Percentiles rank a stretch among this genome's conserved stretches.
phyloP scores from a whole-genome alignment of 148 eudicot genomes.

The Diospyros kaki region DNA sequence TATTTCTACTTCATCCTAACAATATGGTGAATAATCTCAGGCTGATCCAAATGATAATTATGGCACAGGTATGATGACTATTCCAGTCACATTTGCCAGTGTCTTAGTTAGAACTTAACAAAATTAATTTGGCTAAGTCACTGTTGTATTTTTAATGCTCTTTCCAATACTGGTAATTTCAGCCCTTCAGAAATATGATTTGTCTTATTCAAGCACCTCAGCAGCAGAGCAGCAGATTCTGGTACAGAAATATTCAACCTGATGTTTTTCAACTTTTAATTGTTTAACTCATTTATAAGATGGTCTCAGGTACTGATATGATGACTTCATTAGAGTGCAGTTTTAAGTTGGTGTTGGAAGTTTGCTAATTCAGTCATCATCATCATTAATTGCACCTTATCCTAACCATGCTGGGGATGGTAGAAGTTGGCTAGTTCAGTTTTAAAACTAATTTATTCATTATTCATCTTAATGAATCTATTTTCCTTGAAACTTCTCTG shows the following conservation, averaged over 20 bases:
- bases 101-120: neutral
- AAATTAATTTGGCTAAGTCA: neutral
- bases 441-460: neutral
- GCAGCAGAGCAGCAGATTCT: conserved; percentile 91
- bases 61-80: conserved; percentile 35
- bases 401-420: too few relatives aligned
- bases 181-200: conserved; percentile 58
- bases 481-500: neutral
- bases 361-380: neutral
- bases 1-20: conserved; percentile 14
- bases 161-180: conserved; percentile 24
- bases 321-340: neutral
- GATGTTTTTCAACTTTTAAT: neutral
- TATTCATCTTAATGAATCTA: neutral
- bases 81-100: neutral
- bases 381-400: too few relatives aligned
- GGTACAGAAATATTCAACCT: conserved; percentile 29
- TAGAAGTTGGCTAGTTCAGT: too few relatives aligned
- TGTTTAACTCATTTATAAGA: neutral
- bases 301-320: neutral
- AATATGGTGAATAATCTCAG: conserved; percentile 22
- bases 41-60: conserved; percentile 28
- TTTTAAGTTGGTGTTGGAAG: neutral
- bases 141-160: neutral
- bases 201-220: conserved; percentile 42